Evolutionary conservation across 345 rosid genomes (phyloP).

Genomic region (Atalantia buxifolia): DNA sequence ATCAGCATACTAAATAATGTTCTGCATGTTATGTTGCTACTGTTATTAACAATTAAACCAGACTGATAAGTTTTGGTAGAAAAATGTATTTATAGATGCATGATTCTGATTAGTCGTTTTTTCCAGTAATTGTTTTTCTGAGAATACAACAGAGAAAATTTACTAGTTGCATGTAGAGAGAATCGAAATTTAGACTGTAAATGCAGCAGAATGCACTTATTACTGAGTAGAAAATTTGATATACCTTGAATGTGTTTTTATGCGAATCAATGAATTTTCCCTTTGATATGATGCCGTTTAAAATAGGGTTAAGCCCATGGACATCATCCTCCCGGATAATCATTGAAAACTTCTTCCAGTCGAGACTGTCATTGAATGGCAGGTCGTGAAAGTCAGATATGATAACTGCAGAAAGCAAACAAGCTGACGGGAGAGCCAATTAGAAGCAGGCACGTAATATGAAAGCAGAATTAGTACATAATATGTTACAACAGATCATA

Average conservation of each 20-base stretch:
- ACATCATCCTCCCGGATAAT: not conserved
- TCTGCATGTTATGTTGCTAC: too few relatives aligned
- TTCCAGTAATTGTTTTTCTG: not conserved
- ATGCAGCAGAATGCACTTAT: not conserved
- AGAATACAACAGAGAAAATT: not conserved
- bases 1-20: too few relatives aligned
- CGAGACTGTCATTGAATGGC: conserved; percentile 21
- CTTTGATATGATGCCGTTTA: too few relatives aligned
- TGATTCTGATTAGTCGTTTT: not conserved
- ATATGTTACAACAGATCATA: too few relatives aligned
- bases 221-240: not conserved
- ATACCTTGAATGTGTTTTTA: conserved; percentile 3
- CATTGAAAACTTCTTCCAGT: conserved; percentile 15
- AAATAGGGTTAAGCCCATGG: too few relatives aligned
- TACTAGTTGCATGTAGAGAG: not conserved
- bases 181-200: not conserved
- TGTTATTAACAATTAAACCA: too few relatives aligned
- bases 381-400: conserved; percentile 10
- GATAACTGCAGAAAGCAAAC: not conserved
- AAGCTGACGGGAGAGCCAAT: too few relatives aligned
- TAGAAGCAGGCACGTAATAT: too few relatives aligned
- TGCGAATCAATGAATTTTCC: not conserved
- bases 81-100: too few relatives aligned
- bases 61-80: too few relatives aligned
- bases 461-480: too few relatives aligned